Conservation (phyloP, 257 asterid genomes). For the Agastache rugosa region DNA sequence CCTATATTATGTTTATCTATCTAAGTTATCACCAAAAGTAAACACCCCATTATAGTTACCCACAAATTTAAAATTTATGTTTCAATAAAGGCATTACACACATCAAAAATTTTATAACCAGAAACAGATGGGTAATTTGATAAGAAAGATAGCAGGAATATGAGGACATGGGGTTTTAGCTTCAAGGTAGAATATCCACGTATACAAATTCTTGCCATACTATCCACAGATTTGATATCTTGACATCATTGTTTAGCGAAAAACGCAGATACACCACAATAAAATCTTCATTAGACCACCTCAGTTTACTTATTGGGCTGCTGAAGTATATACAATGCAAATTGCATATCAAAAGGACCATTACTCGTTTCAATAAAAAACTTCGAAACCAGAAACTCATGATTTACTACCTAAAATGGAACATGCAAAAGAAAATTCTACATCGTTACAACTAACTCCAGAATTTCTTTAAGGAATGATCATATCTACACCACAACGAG, state of each 20-base stretch:
- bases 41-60: neutral
- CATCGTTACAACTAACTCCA: neutral
- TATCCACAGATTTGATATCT: neutral
- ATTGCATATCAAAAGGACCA: neutral
- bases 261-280: neutral
- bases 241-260: neutral
- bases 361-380: neutral
- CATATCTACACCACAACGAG: neutral
- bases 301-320: neutral
- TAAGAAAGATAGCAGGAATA: neutral
- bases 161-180: neutral
- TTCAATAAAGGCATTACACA: neutral
- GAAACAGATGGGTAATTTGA: neutral
- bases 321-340: neutral
- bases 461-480: neutral
- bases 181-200: neutral
- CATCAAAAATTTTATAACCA: conserved; percentile 2
- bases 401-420: neutral
- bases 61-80: neutral
- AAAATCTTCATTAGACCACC: conserved; percentile 20
- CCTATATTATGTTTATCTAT: too few species aligned
- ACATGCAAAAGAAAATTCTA: neutral
- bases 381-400: neutral
- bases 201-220: too few species aligned
- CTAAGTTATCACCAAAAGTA: too few species aligned